Evolutionary conservation across 805 yeast species (phyloP), one percentile per base, ranked within the genome.

Genomic region (Diddensiella santjacobensis): DNA sequence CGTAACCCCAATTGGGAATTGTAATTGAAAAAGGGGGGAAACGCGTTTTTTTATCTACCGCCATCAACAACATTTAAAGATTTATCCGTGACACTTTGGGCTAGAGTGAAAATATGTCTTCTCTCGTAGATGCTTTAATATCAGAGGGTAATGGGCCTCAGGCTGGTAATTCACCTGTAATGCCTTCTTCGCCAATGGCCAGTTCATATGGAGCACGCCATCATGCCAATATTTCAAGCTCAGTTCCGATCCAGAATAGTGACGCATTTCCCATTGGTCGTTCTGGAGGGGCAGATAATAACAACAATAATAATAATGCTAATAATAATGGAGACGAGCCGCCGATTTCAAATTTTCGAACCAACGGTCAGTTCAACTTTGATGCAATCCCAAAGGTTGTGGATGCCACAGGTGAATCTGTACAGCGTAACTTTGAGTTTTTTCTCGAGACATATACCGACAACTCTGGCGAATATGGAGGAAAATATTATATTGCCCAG

Each of bases 331-430:
- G 44, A 13, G 48, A 30, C 13, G 50, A 51, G 15, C 49, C 50
- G 26, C 47, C 38, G 22, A 45, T 44, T 5, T 40, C 48, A n/a
- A 45, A 36, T 38, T 30, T 51, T 1, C 20, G 50, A 13, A 18
- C 49, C 37, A 44, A 23, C 23, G 45, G 51, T 3, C 30, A 19
- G 23, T 22, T 39, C 33, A 26, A 26, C 13, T 22, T 42, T 20
- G 37, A 50, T n/a, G 80, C 81, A 22, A 87, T 91, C 46, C 89
- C 95, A 22, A 87, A 85, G 62, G 96, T 93, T 22, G 79, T 79
- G 22, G 99, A 93, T 70, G 80, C 81, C 41, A 88, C 96, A 2
- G 97, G 96, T 50, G 97, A 90, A 63, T 87, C 87, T 58, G 97
- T 93, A 15, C 79, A 91, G 39, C 96, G 88, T 65, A 81, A 90